Conservation (phyloP, 1,284 basidiomycete genomes). For the Trichosporon inkin region DNA sequence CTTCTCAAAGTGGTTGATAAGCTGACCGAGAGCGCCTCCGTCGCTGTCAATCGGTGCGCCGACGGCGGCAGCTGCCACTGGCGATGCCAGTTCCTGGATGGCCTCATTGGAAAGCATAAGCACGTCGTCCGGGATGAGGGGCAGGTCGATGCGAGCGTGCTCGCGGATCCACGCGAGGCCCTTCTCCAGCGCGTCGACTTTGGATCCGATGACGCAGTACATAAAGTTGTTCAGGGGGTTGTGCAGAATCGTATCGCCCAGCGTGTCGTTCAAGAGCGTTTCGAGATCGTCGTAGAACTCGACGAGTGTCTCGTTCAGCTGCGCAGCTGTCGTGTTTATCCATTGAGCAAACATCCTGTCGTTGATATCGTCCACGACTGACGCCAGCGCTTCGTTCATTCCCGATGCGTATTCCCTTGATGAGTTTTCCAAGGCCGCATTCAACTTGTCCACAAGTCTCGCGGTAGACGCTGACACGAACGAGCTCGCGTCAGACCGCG, state of each 20-base stretch:
- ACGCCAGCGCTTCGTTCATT: constrained; percentile 67
- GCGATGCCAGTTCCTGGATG: constrained; percentile 69
- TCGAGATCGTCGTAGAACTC: constrained; percentile 54
- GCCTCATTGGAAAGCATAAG: constrained; percentile 68
- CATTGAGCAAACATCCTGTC: constrained; percentile 77
- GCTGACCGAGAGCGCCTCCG: constrained; percentile 64
- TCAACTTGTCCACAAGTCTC: constrained; percentile 70
- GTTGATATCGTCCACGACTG: constrained; percentile 72
- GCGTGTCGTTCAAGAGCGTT: constrained; percentile 60
- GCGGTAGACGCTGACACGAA: constrained; percentile 64
- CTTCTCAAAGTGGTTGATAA: constrained; percentile 68
- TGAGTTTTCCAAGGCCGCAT: constrained; percentile 72
- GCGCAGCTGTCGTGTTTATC: constrained; percentile 86
- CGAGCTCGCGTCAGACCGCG: constrained; percentile 58
- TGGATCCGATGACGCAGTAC: constrained; percentile 80
- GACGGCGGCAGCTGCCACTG: constrained; percentile 73
- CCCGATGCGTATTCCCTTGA: constrained; percentile 68
- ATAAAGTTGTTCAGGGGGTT: constrained; percentile 79
- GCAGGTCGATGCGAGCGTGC: constrained; percentile 74
- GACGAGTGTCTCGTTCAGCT: constrained; percentile 63
- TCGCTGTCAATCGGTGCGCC: constrained; percentile 58
- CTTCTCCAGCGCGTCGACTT: constrained; percentile 77
- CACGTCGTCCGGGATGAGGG: constrained; percentile 65
- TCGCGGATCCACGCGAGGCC: constrained; percentile 88
- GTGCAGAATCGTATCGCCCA: constrained; percentile 76